Percentiles rank a stretch among this genome's conserved stretches.
These are phyloP conservation scores for Ceratobasidium sp. DNA, from an alignment of 1,284 basidiomycete species.

Conservation along the genomic window DNA sequence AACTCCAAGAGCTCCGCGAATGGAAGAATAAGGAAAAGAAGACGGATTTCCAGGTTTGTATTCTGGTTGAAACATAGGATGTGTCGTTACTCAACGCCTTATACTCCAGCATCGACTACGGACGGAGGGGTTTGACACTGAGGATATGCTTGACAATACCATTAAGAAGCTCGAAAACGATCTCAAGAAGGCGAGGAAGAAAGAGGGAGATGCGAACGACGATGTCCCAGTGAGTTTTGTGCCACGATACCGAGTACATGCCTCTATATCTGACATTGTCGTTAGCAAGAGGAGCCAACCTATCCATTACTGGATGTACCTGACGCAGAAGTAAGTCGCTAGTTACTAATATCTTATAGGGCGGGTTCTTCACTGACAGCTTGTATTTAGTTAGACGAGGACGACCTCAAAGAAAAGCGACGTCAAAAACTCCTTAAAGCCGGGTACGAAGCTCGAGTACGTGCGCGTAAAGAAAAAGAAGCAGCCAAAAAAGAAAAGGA, in stretches of 20 bases:
- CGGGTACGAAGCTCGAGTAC: constrained; percentile 91
- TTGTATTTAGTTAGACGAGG: constrained; percentile 81
- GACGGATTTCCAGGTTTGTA: constrained; percentile 77
- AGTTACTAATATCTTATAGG: neutral
- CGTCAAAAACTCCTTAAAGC: constrained; percentile 95
- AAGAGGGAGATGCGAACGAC: constrained; percentile 76
- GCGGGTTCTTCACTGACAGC: neutral
- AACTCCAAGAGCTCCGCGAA: constrained; percentile 77
- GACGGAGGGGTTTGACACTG: constrained; percentile 82
- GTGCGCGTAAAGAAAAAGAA: constrained; percentile 90
- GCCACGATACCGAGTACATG: neutral
- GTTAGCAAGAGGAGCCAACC: constrained; percentile 77
- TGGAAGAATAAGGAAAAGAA: constrained; percentile 76
- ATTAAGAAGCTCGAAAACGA: constrained; percentile 83
- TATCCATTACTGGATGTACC: constrained; percentile 93
- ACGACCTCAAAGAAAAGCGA: constrained; percentile 94
- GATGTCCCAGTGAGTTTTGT: constrained; percentile 61
- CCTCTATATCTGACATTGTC: constrained; percentile 7
- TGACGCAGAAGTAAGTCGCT: constrained; percentile 77
- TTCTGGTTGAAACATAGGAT: neutral
- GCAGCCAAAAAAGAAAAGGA: constrained; percentile 83
- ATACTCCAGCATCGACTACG: constrained; percentile 68
- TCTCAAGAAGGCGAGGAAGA: constrained; percentile 77
- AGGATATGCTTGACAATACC: constrained; percentile 71
- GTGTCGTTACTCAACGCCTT: neutral